Evolutionary conservation across 768 basidiomycete species (phyloP).

Genomic region (Lactarius evosmus): DNA sequence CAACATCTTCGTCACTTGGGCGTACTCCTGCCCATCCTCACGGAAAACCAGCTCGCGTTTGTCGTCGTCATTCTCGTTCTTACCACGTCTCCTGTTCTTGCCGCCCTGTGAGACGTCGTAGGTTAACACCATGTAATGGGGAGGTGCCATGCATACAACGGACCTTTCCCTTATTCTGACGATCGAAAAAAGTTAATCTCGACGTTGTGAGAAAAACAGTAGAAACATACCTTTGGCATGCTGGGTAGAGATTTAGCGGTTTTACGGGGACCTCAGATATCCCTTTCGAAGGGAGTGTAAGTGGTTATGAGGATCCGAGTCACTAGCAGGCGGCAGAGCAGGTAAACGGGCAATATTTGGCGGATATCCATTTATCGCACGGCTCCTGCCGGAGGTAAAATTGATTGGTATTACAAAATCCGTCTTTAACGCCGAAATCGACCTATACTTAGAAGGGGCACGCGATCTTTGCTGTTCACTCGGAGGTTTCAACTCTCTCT

Average conservation of each 20-base stretch:
- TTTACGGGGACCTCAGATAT: not conserved
- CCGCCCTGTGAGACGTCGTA: constrained; percentile 65
- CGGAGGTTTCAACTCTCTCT: too few relatives aligned
- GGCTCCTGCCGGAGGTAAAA: too few relatives aligned
- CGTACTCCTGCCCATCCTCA: constrained; percentile 99
- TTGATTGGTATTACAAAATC: too few relatives aligned
- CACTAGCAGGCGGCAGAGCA: constrained; percentile 8
- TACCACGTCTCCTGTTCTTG: constrained; percentile 98
- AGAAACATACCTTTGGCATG: constrained; percentile 26
- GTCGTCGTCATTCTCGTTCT: constrained; percentile 99
- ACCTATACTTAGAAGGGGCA: too few relatives aligned
- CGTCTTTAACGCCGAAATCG: too few relatives aligned
- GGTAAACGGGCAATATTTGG: constrained; percentile 10
- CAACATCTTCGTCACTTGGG: constrained; percentile 97
- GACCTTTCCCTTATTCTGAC: constrained; percentile 78
- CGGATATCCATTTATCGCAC: constrained; percentile 19
- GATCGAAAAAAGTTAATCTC: not conserved
- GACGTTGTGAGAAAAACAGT: not conserved
- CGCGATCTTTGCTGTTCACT: too few relatives aligned
- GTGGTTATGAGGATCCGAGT: not conserved
- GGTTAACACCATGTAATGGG: constrained; percentile 11
- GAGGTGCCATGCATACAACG: not conserved
- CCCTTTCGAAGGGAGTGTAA: not conserved
- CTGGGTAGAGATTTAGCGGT: not conserved
- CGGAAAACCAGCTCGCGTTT: constrained; percentile 98